A percentile compares a stretch with the other conserved stretches of the same genome.
Conservation (phyloP, 2,329 filamentous ascomycete species). For the Ustilaginoidea virens region DNA sequence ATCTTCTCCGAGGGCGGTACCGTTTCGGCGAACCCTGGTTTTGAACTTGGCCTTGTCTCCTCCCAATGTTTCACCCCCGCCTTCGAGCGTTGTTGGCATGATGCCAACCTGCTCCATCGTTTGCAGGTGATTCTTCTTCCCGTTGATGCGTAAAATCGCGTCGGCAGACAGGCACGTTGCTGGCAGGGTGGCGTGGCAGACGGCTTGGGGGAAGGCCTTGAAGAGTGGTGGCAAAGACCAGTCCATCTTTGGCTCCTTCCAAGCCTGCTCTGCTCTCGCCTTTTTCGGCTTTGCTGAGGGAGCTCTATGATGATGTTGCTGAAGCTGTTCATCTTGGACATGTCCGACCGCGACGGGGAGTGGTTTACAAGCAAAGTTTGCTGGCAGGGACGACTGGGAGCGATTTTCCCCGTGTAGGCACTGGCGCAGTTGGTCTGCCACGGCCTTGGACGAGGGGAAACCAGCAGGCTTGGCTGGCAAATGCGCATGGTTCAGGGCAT, state of each 20-base stretch:
- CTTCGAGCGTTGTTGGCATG: background rate
- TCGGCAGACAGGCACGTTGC: constrained; percentile 56
- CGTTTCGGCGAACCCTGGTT: constrained; percentile 31
- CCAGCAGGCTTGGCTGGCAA: constrained; percentile 20
- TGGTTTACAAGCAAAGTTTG: constrained; percentile 21
- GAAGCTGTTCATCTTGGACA: constrained; percentile 6
- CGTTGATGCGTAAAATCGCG: constrained; percentile 46
- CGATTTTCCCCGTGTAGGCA: too few species aligned
- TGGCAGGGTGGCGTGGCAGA: constrained; percentile 57
- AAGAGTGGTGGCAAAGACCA: constrained; percentile 68
- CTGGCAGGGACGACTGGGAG: constrained; percentile 6
- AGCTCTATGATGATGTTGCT: constrained; percentile 1
- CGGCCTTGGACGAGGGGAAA: too few species aligned
- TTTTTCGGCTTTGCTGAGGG: background rate
- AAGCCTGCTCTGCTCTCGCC: constrained; percentile 7
- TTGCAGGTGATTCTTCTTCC: constrained; percentile 22
- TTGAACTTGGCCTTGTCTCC: constrained; percentile 21
- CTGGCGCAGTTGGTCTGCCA: too few species aligned
- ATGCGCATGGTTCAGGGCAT: constrained; percentile 15
- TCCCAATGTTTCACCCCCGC: background rate
- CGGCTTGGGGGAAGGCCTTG: constrained; percentile 72
- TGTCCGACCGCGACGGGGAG: constrained; percentile 10
- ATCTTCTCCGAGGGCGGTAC: constrained; percentile 24
- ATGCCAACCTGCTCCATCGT: constrained; percentile 7
- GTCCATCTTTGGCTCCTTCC: constrained; percentile 12